Evolutionary conservation across 78 protist genomes (phyloP), one percentile per base, ranked within the genome.

Genomic region (Pelomyxa schiedti): DNA sequence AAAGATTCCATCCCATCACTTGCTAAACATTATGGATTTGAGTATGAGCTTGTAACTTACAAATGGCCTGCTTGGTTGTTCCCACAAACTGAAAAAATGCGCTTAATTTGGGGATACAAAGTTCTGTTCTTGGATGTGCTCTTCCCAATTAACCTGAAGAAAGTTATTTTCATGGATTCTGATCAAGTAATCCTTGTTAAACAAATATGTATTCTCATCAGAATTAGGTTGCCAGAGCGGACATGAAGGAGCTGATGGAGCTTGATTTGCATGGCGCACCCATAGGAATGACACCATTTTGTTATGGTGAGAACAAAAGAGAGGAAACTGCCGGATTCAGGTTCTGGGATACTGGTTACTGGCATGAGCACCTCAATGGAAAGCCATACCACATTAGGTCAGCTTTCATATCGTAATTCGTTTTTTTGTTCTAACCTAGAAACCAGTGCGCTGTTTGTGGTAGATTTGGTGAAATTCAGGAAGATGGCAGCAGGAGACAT

Each of bases 101-200:
- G 99, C 30, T 77, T 93, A 66, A 96, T 97, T 72, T 97, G 99
- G 99, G 97, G 86, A 39, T 93, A 77, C 39, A 95, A 97, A 90
- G 88, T 97, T 39, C 83, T 97, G 8, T 96, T 97, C 80, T 77
- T 96, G n/a, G 99, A 97, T 77, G 99, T 97, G 67, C 77, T 97
- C 29, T 97, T 97, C 80, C 99, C 99, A 22, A 82, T 91, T 64
- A 38, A 39, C 37, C 90, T 92, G 28, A 35, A 87, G 40, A 65
- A 82, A 73, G 69, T 95, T 41, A 87, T 97, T 42, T 95, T 88
- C 69, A 87, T 95, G 6, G 99, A 95, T 78, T 93, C 98, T 0
- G 98, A 95, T 67, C 99, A 97, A 82, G 91, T 74, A n/a, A 1
- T 3, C 67, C 9, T n/a, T 67, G 24, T 52, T 52, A 24, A 24